Conservation (phyloP, 169 alveolate genomes). For the Cryptosporidium meleagridis region DNA sequence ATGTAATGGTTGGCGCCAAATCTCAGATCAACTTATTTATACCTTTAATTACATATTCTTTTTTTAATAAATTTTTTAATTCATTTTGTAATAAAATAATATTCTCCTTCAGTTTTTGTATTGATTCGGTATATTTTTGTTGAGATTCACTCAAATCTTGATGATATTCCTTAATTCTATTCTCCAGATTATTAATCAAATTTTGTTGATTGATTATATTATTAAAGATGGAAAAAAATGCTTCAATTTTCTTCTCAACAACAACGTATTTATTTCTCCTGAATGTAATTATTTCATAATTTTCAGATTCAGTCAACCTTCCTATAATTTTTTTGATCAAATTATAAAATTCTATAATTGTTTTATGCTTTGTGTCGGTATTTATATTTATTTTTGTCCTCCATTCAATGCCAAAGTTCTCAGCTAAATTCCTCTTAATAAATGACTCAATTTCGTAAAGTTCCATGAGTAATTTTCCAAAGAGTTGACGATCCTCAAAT, state of each 20-base stretch:
- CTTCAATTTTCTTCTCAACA: not conserved
- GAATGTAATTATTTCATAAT: conserved; percentile 4
- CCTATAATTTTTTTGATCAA: conserved; percentile 3
- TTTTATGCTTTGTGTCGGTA: not conserved
- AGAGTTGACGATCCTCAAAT: conserved; percentile 24
- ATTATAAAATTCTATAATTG: not conserved
- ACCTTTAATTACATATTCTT: not conserved
- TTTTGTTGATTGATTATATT: not conserved
- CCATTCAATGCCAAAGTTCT: conserved; percentile 4
- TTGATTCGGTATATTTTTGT: not conserved
- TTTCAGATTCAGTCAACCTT: not conserved
- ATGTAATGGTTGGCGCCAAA: not conserved
- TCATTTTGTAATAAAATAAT: not conserved
- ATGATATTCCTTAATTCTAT: not conserved
- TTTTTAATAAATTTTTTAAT: conserved; percentile 2
- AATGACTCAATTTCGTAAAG: conserved; percentile 25
- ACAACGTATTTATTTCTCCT: conserved; percentile 8
- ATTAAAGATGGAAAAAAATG: not conserved
- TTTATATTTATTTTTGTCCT: not conserved
- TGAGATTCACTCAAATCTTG: not conserved
- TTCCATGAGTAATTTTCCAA: conserved; percentile 10
- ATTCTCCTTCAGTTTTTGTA: not conserved
- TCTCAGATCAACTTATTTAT: not conserved
- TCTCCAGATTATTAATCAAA: not conserved
- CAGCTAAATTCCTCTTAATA: conserved; percentile 1